Base-by-base conservation (phyloP, 768 basidiomycete genomes). In the Leccinum obscurum region DNA sequence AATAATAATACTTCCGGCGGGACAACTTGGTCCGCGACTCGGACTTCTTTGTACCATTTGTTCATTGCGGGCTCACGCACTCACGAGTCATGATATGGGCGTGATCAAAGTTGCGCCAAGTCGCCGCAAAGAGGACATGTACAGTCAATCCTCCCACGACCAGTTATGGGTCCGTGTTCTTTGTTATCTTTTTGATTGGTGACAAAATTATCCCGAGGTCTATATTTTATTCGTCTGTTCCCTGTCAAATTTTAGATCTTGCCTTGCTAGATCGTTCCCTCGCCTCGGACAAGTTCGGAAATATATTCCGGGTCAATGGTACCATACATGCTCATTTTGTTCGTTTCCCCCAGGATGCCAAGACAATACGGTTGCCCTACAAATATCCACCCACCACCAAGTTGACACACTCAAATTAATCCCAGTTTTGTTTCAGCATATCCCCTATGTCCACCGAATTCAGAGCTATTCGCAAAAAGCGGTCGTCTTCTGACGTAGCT, bases 391-490 rank as follows among this genome's bases (percentile, higher is more conserved):
- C 58, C 53, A 52, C 57, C 50, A 30, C 30, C 30, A 9, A 30
- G 30, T 62, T 56, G 15, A 13, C 37, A 22, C 44, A 50, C 41
- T 49, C 60, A 50, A 54, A 14, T 52, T 52, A 41, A 30, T 60
- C 35, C 24, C 54, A 41, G 13, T 53, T 52, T 58, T 55, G 35
- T 51, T 56, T 37, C 56, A 61, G 24, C 17, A 49, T 35, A 22
- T 26, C 49, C 26, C 50, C 53, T 37, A 76, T 77, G 75, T 66
- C 75, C 17, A 56, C 68, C 17, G 72, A 72, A 56, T 48, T 64
- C 15, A 65, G 60, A 30, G 52, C 65, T 30, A 61, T 68, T 58
- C 68, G 68, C 56, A 76, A 76, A 58, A 76, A 72, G 66, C 66
- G 75, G n/a, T 30, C 68, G 58, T 61, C 64, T 37, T 41, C 70